These are phyloP conservation scores for Fusarium decemcellulare DNA, from an alignment of 2,329 filamentous ascomycete species.

Conservation along the genomic window DNA sequence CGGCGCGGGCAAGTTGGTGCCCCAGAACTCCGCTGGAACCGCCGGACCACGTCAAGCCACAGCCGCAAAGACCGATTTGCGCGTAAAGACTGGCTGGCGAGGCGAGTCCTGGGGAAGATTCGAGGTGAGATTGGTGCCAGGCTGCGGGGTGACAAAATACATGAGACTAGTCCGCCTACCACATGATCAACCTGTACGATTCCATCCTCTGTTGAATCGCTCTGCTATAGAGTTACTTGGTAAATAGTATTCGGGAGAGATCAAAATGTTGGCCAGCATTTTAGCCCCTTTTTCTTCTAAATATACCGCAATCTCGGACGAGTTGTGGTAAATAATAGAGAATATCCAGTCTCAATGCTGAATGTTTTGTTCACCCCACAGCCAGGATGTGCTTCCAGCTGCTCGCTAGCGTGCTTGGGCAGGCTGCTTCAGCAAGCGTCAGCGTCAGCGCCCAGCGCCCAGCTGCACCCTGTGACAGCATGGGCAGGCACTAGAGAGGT, in stretches of 20 bases:
- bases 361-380: no score
- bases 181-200: no score
- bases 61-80: slow-evolving; percentile 28
- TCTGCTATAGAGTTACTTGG: no score
- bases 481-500: neutral
- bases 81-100: slow-evolving; percentile 25
- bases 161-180: no score
- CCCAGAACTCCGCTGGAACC: slow-evolving; percentile 33
- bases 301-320: no score
- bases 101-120: slow-evolving; percentile 16
- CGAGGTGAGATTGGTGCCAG: slow-evolving; percentile 27
- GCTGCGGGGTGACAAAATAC: neutral
- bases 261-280: no score
- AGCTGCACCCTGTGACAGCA: slow-evolving; percentile 6
- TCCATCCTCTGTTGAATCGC: no score
- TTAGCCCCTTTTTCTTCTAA: no score
- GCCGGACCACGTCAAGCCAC: slow-evolving; percentile 44
- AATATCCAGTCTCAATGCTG: no score
- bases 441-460: slow-evolving; percentile 31
- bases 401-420: slow-evolving; percentile 17
- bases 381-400: neutral
- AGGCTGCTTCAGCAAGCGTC: slow-evolving; percentile 35
- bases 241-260: no score
- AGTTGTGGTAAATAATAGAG: no score
- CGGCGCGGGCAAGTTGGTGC: slow-evolving; percentile 24